phyloP scores from a whole-genome alignment of 2,329 filamentous ascomycete species.

The Dryadomyces quercus-mongolicae region DNA sequence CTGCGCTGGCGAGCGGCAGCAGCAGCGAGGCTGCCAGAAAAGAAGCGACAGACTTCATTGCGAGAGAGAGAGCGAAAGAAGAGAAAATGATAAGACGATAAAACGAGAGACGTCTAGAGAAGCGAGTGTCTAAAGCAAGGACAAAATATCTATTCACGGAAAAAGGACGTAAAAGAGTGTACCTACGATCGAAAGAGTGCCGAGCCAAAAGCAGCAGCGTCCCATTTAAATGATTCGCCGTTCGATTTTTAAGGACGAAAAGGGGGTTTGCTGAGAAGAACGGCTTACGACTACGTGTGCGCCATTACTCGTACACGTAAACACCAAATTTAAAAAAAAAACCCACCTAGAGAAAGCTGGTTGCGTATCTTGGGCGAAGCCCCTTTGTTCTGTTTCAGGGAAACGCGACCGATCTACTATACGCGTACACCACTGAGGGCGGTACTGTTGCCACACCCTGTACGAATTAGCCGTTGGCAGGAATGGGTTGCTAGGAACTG shows the following conservation, averaged over 20 bases:
- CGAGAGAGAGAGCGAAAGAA: background rate
- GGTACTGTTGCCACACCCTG: background rate
- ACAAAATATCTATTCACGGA: too few species aligned
- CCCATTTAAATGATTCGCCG: background rate
- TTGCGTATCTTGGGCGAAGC: background rate
- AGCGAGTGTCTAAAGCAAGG: background rate
- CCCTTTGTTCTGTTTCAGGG: background rate
- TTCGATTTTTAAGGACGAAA: background rate
- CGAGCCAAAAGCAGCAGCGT: too few species aligned
- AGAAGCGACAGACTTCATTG: background rate
- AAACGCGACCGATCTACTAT: background rate
- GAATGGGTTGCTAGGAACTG: too few species aligned
- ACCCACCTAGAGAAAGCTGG: background rate
- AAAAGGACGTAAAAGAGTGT: too few species aligned
- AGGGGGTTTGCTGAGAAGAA: background rate
- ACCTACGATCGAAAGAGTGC: too few species aligned
- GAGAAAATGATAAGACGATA: background rate
- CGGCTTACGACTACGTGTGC: background rate
- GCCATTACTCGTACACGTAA: background rate
- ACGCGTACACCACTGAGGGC: background rate
- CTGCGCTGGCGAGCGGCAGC: conserved; percentile 39
- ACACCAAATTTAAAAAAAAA: background rate
- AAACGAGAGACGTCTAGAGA: background rate
- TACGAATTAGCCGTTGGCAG: too few species aligned
- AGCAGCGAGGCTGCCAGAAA: conserved; percentile 21